phyloP scores from a whole-genome alignment of 352 stramenopile genomes.

The Globisporangium viniferum region DNA sequence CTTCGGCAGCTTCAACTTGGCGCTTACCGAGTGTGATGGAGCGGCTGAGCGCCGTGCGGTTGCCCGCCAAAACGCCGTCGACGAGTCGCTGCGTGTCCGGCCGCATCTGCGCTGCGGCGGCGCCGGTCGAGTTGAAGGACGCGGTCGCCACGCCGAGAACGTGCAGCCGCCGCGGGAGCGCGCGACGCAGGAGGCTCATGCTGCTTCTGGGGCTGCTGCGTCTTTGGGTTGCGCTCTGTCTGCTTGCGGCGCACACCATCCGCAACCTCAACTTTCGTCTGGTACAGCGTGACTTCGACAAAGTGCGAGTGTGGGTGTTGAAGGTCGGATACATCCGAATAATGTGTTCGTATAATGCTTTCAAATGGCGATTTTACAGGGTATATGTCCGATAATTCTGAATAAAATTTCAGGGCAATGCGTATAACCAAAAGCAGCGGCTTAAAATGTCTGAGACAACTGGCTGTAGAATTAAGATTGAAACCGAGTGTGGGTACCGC shows the following conservation, averaged over 20 bases:
- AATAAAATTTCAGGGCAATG: not conserved
- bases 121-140: conserved; percentile 1
- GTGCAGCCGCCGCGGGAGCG: conserved; percentile 1
- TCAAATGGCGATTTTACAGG: not conserved
- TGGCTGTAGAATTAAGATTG: not conserved
- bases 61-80: conserved; percentile 49
- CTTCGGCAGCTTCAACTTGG: conserved; percentile 4
- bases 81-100: conserved; percentile 47
- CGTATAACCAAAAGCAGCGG: not conserved
- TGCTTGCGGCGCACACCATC: not conserved
- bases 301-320: not conserved
- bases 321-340: not conserved
- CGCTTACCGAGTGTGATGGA: conserved; percentile 67
- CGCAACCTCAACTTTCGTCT: not conserved
- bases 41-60: conserved; percentile 65
- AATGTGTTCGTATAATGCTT: not conserved
- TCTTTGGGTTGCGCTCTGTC: not conserved
- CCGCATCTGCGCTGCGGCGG: conserved; percentile 20
- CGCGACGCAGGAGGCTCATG: conserved; percentile 20
- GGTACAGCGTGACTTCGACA: not conserved
- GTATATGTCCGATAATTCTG: not conserved
- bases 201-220: not conserved
- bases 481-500: not conserved
- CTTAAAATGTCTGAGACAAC: not conserved
- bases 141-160: not conserved